These are phyloP conservation scores for Blastosporella zonata DNA, from an alignment of 1,284 basidiomycete genomes.

Conservation along the genomic window DNA sequence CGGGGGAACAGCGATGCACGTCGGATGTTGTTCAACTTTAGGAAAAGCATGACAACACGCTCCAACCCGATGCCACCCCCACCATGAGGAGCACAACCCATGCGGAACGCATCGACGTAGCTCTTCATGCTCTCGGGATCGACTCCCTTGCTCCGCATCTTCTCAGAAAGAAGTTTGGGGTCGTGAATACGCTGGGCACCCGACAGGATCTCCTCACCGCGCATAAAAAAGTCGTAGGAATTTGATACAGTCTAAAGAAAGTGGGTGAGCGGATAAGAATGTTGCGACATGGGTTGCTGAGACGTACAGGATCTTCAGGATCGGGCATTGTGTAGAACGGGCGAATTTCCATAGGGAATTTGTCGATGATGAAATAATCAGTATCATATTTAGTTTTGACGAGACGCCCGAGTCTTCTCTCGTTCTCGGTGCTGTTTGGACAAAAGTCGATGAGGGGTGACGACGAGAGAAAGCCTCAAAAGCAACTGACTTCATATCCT, in stretches of 20 bases:
- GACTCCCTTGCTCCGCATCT: conserved; percentile 82
- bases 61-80: conserved; percentile 89
- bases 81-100: conserved; percentile 90
- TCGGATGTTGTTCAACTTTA: conserved; percentile 94
- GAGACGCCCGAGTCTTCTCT: conserved; percentile 87
- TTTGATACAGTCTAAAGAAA: conserved; percentile 80
- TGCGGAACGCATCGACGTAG: conserved; percentile 92
- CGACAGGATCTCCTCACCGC: conserved; percentile 96
- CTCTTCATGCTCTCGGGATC: conserved; percentile 85
- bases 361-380: conserved; percentile 98
- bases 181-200: conserved; percentile 98
- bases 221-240: conserved; percentile 99
- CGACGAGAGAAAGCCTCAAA: background rate
- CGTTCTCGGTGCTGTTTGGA: conserved; percentile 76
- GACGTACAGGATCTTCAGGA: conserved; percentile 75
- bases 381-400: conserved; percentile 93
- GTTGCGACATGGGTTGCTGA: background rate
- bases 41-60: conserved; percentile 93
- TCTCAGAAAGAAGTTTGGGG: conserved; percentile 74
- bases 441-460: background rate
- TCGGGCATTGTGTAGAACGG: conserved; percentile 99
- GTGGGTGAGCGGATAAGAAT: background rate
- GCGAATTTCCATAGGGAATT: conserved; percentile 89
- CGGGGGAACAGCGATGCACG: conserved; percentile 94
- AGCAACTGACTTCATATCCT: conserved; percentile 79